Conservation (phyloP, 768 basidiomycete genomes). For the Boletus tylopilopsis region DNA sequence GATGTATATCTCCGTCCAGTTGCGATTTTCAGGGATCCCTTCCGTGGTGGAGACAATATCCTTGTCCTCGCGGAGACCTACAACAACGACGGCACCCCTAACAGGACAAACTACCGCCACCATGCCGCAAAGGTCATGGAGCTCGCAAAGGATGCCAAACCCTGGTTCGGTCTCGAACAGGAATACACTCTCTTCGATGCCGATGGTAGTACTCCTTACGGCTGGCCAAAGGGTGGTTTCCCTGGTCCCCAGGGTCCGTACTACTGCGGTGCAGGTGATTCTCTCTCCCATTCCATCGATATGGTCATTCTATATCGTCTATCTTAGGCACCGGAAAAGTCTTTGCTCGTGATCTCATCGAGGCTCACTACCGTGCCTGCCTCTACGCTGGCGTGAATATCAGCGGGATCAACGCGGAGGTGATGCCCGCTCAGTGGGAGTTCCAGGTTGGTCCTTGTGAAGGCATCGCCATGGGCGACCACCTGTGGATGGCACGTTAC, state of each 20-base stretch:
- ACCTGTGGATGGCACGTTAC: constrained; percentile 99
- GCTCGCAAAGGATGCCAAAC: constrained; percentile 68
- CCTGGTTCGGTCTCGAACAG: constrained; percentile 99
- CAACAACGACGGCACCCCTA: constrained; percentile 98
- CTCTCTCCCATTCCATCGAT: background rate
- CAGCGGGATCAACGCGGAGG: constrained; percentile 99
- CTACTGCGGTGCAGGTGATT: constrained; percentile 94
- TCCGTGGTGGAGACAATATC: constrained; percentile 98
- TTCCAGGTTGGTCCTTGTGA: constrained; percentile 99
- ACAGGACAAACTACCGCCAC: constrained; percentile 94
- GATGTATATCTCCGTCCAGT: constrained; percentile 98
- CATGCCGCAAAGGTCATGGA: constrained; percentile 96
- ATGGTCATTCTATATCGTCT: constrained; percentile 8
- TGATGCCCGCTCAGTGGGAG: constrained; percentile 99
- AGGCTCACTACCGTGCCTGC: constrained; percentile 98
- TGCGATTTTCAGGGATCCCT: constrained; percentile 98
- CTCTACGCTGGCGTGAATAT: constrained; percentile 95
- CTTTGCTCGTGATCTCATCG: constrained; percentile 96
- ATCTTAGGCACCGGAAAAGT: constrained; percentile 90
- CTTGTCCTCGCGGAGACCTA: constrained; percentile 96
- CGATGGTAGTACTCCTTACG: constrained; percentile 78
- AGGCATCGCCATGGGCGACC: constrained; percentile 98
- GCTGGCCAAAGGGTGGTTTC: constrained; percentile 99
- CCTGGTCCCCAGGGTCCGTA: constrained; percentile 99
- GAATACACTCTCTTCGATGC: constrained; percentile 97